A percentile compares a stretch with the other conserved stretches of the same genome.
Conservation (phyloP, 768 basidiomycete species). For the Steccherinum ochraceum region DNA sequence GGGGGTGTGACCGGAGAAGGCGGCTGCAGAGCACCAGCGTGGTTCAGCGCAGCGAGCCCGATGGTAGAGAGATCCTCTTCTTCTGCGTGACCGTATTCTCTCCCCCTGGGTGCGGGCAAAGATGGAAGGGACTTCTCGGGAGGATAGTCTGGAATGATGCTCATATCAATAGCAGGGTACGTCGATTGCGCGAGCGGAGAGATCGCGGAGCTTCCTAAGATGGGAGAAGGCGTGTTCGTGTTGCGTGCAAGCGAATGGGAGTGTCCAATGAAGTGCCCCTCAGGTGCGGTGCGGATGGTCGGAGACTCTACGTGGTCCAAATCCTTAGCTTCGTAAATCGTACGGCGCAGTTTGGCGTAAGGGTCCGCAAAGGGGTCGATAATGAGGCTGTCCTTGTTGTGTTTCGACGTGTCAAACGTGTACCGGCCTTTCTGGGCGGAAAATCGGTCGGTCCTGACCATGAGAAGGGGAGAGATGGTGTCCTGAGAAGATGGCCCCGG, state of each 20-base stretch:
- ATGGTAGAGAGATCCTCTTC: neutral
- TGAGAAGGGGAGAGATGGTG: neutral
- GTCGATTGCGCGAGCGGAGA: too few relatives aligned
- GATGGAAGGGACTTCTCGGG: too few relatives aligned
- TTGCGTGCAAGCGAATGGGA: neutral
- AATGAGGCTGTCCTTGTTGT: neutral
- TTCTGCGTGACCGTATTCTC: too few relatives aligned
- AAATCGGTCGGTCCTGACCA: neutral
- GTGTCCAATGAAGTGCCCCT: neutral
- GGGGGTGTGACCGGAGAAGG: too few relatives aligned
- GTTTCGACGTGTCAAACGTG: neutral
- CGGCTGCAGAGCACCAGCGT: neutral
- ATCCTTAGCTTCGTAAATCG: neutral
- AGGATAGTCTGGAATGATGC: too few relatives aligned
- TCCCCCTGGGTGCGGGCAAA: too few relatives aligned
- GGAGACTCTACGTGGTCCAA: neutral
- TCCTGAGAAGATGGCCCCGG: neutral
- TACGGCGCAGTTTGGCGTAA: neutral
- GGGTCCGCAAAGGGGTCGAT: neutral
- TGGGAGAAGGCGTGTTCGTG: neutral
- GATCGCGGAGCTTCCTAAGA: too few relatives aligned
- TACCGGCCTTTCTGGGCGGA: neutral
- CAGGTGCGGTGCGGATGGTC: neutral
- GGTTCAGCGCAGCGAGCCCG: neutral
- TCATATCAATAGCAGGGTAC: too few relatives aligned